Base-by-base conservation (phyloP, 2,329 filamentous ascomycete genomes). In the Xylaria hypoxylon region DNA sequence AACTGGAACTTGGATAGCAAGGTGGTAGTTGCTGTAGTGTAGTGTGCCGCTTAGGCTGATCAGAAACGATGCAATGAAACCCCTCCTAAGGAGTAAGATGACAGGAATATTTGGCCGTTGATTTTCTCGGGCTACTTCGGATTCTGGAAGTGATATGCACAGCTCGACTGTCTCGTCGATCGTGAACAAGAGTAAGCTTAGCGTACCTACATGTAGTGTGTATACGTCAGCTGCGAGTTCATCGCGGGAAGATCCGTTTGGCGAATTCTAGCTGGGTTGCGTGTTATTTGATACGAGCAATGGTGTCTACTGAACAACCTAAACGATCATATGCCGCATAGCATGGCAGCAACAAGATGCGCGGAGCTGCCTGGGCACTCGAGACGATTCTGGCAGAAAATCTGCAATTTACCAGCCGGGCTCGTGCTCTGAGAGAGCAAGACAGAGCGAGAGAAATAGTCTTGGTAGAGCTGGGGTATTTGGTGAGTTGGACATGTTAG, bases 221-320 rank as follows among this genome's bases (percentile, higher is more conserved):
- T 15, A n/a, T 56, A 58, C 53, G 68, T 68, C 52, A 68, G 62
- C 47, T 55, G 59, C 48, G 48, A 67, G 44, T 58, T 55, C 57
- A 52, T 62, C 40, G 57, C 68, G 68, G 65, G 65, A 63, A 68
- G 68, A 67, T 62, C 68, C 68, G 68, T 65, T 40, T 58, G 40
- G 42, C 33, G 31, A 64, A 44, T 42, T 33, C 50, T 51, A 47
- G 51, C 51, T 57, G 53, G 48, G 33, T 7, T 40, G 19, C 35
- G 31, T 28, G 62, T 59, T 26, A 13, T 42, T 35, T 28, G 52
- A 42, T 35, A 26, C 50, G 31, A 52, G 50, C 10, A 56, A 33
- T 11, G n/a, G 31, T 28, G 47, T 11, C 22, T 19, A 48, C 42
- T 38, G 35, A 38, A 38, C 35, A 38, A 38, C 35, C 35, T 13